Percentiles rank a stretch among this genome's conserved stretches.
These are phyloP conservation scores for Apiotrichum veenhuisii DNA, from an alignment of 1,284 basidiomycete species.

Conservation along the genomic window DNA sequence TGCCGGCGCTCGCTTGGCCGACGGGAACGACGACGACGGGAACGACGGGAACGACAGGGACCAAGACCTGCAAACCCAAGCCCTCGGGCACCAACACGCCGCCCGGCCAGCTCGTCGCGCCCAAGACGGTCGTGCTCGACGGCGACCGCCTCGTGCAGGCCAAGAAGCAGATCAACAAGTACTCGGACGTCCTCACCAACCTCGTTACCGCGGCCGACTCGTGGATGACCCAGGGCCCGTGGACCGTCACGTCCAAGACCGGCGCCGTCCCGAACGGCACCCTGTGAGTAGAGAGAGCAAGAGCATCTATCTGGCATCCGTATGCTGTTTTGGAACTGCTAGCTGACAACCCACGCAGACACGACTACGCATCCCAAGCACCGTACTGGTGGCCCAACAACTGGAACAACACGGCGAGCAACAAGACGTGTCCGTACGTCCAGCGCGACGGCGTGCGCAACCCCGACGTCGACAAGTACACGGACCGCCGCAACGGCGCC, in stretches of 20 bases:
- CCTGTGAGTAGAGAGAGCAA: conserved; percentile 5
- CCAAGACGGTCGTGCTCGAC: conserved; percentile 10
- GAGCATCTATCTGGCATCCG: no score
- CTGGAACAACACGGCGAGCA: conserved; percentile 5
- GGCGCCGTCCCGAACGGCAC: conserved; percentile 7
- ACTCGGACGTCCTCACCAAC: neutral
- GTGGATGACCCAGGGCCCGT: conserved; percentile 7
- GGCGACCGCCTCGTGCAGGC: conserved; percentile 2
- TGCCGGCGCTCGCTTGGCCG: no score
- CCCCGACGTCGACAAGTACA: conserved; percentile 14
- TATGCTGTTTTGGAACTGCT: no score
- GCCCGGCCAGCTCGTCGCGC: neutral
- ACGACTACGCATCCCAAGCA: conserved; percentile 14
- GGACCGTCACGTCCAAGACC: conserved; percentile 9
- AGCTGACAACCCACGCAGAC: conserved; percentile 1
- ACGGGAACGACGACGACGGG: no score
- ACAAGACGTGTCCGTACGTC: conserved; percentile 9
- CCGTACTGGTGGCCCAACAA: conserved; percentile 16
- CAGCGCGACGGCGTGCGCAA: conserved; percentile 14
- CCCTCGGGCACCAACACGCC: no score
- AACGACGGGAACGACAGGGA: no score
- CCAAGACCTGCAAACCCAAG: no score
- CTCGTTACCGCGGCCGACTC: conserved; percentile 3
- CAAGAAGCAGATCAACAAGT: neutral
- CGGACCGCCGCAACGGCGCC: conserved; percentile 10